Conservation (phyloP, 768 basidiomycete species). For the Boletus reticulatus region DNA sequence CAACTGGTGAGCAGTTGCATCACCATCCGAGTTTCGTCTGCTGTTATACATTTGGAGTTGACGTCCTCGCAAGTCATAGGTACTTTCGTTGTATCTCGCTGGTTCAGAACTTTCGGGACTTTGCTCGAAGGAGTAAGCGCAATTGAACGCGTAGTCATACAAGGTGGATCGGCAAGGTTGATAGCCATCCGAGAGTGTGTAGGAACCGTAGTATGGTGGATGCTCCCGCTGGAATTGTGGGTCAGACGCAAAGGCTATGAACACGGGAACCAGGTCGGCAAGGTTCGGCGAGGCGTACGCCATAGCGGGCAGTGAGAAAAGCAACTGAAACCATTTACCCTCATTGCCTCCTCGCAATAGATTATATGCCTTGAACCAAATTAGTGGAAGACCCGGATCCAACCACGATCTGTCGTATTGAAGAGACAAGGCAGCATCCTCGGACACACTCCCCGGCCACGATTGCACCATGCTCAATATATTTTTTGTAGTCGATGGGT, state of each 20-base stretch:
- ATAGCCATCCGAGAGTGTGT: constrained; percentile 8
- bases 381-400: constrained; percentile 5
- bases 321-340: constrained; percentile 17
- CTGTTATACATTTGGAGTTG: constrained; percentile 3
- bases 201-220: constrained; percentile 16
- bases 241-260: constrained; percentile 31
- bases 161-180: background rate
- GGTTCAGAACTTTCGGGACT: constrained; percentile 13
- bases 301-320: constrained; percentile 34
- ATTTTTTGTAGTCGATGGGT: background rate
- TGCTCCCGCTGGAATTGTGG: background rate
- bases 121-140: background rate
- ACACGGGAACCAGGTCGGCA: constrained; percentile 20
- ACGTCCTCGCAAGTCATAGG: background rate
- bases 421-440: constrained; percentile 1
- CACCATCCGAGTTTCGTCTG: constrained; percentile 5
- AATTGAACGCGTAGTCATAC: background rate
- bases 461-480: constrained; percentile 11
- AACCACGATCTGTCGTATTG: constrained; percentile 32
- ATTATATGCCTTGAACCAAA: constrained; percentile 30
- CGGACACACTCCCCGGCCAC: background rate
- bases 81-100: background rate
- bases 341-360: constrained; percentile 13
- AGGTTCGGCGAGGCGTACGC: constrained; percentile 19
- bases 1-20: background rate